These are phyloP conservation scores for Echinosophora koreensis DNA, from an alignment of 306 rosid genomes.

Conservation along the genomic window DNA sequence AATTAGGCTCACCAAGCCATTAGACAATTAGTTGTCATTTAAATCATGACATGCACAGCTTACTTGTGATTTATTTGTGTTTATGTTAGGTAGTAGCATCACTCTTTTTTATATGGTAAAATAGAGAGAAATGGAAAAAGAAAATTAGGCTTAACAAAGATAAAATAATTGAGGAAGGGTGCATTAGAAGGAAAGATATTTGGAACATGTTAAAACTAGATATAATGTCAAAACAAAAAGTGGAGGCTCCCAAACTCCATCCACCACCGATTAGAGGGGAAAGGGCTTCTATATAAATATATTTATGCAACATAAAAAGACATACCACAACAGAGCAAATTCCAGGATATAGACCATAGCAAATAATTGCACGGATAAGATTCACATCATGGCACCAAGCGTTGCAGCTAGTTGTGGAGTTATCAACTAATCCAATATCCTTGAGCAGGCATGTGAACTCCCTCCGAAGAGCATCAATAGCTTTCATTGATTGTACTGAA, in stretches of 20 bases:
- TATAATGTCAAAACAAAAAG: constrained; percentile 2
- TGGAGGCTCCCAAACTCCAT: background rate
- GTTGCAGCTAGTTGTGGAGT: constrained; percentile 61
- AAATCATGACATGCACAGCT: constrained; percentile 22
- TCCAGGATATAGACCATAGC: constrained; percentile 95
- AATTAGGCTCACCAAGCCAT: constrained; percentile 25
- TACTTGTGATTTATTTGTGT: background rate
- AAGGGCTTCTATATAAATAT: constrained; percentile 1
- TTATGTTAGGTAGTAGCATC: background rate
- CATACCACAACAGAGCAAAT: constrained; percentile 91
- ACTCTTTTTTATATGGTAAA: background rate
- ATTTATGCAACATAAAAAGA: constrained; percentile 2
- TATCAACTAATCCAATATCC: constrained; percentile 80
- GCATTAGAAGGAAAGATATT: constrained; percentile 12
- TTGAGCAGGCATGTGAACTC: constrained; percentile 81
- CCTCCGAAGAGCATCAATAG: constrained; percentile 87
- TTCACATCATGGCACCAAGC: constrained; percentile 75
- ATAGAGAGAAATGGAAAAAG: background rate
- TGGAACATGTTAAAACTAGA: constrained; percentile 24
- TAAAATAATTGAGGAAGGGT: too few species aligned
- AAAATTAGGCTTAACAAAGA: constrained; percentile 18
- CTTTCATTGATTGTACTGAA: constrained; percentile 91
- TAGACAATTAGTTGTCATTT: constrained; percentile 2
- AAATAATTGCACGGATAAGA: constrained; percentile 82
- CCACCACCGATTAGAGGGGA: constrained; percentile 20